Conservation (phyloP, 1,284 basidiomycete species). For the Moesziomyces antarcticus region DNA sequence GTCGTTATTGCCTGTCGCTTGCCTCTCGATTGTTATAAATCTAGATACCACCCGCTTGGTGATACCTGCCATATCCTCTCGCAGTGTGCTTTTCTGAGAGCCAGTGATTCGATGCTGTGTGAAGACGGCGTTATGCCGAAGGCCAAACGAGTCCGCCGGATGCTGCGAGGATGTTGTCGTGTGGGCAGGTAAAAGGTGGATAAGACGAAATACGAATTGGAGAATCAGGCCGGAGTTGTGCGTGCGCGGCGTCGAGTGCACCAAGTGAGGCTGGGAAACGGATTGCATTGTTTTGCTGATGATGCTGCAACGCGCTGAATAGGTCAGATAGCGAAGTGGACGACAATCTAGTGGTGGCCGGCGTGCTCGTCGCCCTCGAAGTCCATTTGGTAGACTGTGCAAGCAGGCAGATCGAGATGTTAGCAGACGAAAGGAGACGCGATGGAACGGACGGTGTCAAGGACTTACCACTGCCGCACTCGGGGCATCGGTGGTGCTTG, state of each 20-base stretch:
- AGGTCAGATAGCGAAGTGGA: background rate
- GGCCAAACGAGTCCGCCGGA: too few species aligned
- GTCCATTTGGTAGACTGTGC: constrained; percentile 59
- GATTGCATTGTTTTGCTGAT: constrained; percentile 27
- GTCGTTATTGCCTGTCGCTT: background rate
- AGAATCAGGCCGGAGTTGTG: background rate
- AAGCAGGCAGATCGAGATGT: background rate
- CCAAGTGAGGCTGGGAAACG: constrained; percentile 18
- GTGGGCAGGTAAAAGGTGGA: too few species aligned
- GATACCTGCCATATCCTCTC: too few species aligned
- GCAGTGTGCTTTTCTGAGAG: too few species aligned
- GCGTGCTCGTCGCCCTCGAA: constrained; percentile 53
- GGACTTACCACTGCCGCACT: constrained; percentile 65
- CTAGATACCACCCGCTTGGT: constrained; percentile 11
- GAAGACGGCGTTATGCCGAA: too few species aligned
- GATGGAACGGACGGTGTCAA: background rate
- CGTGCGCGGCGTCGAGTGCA: background rate
- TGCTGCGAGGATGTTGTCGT: too few species aligned
- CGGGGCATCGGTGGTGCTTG: constrained; percentile 64
- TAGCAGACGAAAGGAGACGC: background rate
- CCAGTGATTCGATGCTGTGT: too few species aligned
- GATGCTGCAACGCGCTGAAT: constrained; percentile 13
- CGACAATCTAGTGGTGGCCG: constrained; percentile 47
- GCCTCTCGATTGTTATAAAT: constrained; percentile 2
- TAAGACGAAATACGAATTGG: too few species aligned